A percentile compares a stretch with the other conserved stretches of the same genome.
phyloP scores from a whole-genome alignment of 2,329 filamentous ascomycete genomes.

The Diatrype stigma region DNA sequence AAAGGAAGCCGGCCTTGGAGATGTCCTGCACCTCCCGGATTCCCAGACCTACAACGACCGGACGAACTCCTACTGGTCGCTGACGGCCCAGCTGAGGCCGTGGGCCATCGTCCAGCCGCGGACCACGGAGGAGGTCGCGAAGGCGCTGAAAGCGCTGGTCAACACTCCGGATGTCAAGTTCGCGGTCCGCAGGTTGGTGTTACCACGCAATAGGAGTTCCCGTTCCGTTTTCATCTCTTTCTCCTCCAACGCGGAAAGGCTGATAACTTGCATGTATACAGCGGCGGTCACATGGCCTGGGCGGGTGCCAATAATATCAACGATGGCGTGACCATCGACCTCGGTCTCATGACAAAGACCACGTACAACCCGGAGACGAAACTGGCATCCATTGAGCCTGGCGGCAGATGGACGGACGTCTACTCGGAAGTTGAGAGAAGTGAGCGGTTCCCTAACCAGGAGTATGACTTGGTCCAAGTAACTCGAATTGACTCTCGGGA shows the following conservation, averaged over 20 bases:
- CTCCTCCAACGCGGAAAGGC: neutral
- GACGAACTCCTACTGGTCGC: slow-evolving; percentile 12
- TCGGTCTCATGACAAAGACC: slow-evolving; percentile 7
- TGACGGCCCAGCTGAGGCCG: slow-evolving; percentile 9
- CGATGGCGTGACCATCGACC: slow-evolving; percentile 12
- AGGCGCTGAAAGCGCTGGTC: slow-evolving; percentile 9
- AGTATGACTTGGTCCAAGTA: neutral
- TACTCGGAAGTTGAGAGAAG: slow-evolving; percentile 6
- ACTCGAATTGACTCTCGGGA: neutral
- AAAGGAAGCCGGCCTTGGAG: slow-evolving; percentile 2
- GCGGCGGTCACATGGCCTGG: slow-evolving; percentile 10
- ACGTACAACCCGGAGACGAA: slow-evolving; percentile 4
- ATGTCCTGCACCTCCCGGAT: slow-evolving; percentile 5
- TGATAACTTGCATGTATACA: neutral
- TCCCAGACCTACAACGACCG: slow-evolving; percentile 8
- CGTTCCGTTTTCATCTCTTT: neutral
- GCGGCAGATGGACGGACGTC: slow-evolving; percentile 6
- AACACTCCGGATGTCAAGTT: slow-evolving; percentile 8
- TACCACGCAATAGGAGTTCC: neutral
- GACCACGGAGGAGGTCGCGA: slow-evolving; percentile 14
- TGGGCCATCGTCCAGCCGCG: slow-evolving; percentile 17
- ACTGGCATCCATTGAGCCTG: slow-evolving; percentile 5
- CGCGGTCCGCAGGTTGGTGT: slow-evolving; percentile 10
- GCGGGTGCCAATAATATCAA: slow-evolving; percentile 9
- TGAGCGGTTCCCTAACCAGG: neutral